Evolutionary conservation across 1,139 yeast genomes (phyloP).

Genomic region (Wickerhamomyces sp.): DNA sequence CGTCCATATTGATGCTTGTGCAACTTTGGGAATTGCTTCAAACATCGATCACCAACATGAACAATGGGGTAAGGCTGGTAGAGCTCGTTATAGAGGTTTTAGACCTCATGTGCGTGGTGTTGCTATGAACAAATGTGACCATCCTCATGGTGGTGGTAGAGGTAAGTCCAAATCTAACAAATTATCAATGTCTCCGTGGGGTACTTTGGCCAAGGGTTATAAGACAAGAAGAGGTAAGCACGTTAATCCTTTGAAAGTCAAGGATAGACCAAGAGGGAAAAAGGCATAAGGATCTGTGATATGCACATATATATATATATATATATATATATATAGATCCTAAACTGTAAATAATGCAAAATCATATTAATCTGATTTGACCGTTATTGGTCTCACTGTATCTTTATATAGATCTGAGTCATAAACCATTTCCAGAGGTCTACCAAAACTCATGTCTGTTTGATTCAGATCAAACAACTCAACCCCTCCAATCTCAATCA

Average conservation of each 20-base stretch:
- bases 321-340: background rate
- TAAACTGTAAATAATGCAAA: background rate
- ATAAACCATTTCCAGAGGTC: background rate
- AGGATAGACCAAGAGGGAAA: slow-evolving; percentile 71
- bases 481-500: slow-evolving; percentile 1
- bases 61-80: slow-evolving; percentile 95
- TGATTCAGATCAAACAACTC: slow-evolving; percentile 4
- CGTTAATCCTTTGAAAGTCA: slow-evolving; percentile 76
- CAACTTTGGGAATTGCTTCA: slow-evolving; percentile 93
- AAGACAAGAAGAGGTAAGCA: slow-evolving; percentile 92
- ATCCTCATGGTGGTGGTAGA: slow-evolving; percentile 99
- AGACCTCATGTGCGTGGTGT: slow-evolving; percentile 98
- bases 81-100: slow-evolving; percentile 86
- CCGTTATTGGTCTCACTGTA: background rate
- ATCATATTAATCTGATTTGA: background rate
- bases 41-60: slow-evolving; percentile 90
- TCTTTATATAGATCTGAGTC: background rate
- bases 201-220: slow-evolving; percentile 84
- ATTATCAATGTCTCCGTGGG: slow-evolving; percentile 95
- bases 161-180: slow-evolving; percentile 98
- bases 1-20: slow-evolving; percentile 81
- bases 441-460: background rate
- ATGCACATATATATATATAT: background rate
- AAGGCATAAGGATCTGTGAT: slow-evolving; percentile 1
- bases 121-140: slow-evolving; percentile 97